Evolutionary conservation across 768 basidiomycete species (phyloP), one percentile per base, ranked within the genome.

Genomic region (Favolaschia claudopus): DNA sequence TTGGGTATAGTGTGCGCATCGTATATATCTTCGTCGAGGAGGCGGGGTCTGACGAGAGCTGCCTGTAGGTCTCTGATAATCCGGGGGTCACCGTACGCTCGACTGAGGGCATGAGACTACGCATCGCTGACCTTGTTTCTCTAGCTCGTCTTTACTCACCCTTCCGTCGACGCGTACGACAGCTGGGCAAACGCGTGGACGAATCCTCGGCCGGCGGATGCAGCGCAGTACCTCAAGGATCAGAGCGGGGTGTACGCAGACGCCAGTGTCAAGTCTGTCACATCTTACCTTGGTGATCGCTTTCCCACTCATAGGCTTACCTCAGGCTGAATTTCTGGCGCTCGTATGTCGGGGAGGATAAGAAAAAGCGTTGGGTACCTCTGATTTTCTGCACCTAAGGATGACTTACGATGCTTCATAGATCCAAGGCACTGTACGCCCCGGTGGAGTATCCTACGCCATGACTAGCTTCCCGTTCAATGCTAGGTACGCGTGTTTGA

Each of bases 361-460:
- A 75, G 13, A 76, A 68, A 42, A 81, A 79, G 3, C 82, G 85
- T 48, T 86, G 77, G 67, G 82, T 82, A 68, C n/a, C 79, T 69
- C 17, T 13, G 2, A 19, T 36, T 22, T 13, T 36, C 24, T 60
- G 33, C 31, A 40, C 27, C 44, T 40, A 14, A 7, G 37, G n/a
- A 19, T 38, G 27, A 24, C 43, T 38, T n/a, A 28, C 48, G 24
- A 40, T 7, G 24, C 15, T 20, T 25, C 42, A 12, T 58, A 85
- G 85, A 64, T 83, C 38, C 86, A 89, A 80, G 87, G 87, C 32
- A 88, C 86, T 13, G 85, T 80, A 32, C 82, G 85, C 19, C 86
- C 86, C 13, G 86, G 87, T 42, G 84, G 83, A 12, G 81, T 82
- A 5, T 82, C 79, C 6, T 61, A 55, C 19, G 73, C 83, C 44